Evolutionary conservation across 2,329 filamentous ascomycete genomes (phyloP), one percentile per base, ranked within the genome.

Genomic region (Aspergillus cejpii): DNA sequence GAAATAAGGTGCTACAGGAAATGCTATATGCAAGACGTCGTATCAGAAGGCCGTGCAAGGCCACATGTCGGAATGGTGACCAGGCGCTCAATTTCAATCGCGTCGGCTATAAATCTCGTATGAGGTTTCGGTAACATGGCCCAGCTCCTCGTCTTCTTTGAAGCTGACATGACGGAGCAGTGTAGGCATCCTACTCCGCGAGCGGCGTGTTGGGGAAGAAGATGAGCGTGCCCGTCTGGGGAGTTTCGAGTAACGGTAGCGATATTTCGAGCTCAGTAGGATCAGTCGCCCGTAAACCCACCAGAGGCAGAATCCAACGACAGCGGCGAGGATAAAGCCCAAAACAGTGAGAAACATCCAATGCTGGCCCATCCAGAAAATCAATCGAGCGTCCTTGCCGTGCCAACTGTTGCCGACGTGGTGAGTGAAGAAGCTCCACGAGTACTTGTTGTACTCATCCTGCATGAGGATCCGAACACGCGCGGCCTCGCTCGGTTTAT

Each of bases 351-450:
- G 67, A 44, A 79, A 65, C 48, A 78, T 55, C 76, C 76, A 79
- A 55, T 79, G 73, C 49, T 71, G 70, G 19, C 73, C 75, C 72
- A 80, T 77, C 72, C 80, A 84, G 64, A 83, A 82, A 47, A 84
- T 83, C 41, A 83, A 60, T 58, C 74, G 72, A 39, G 81, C 80
- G 55, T 84, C 80, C 49, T 74, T 76, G 37, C 74, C 75, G 59
- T 84, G 80, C 80, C 80, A 83, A 64, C 78, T 81, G 64, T 78
- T 81, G 33, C 80, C 80, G 41, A 77, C 62, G 58, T 83, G 75
- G 57, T 81, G 78, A 27, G 76, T 81, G 66, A 87, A 87, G 71
- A 87, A 87, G 53, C 80, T 84, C 82, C 82, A 86, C 0, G 76
- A 65, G 53, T 81, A 74, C 51, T 76, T 74, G 57, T 82, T 83